Evolutionary conservation across 2,329 filamentous ascomycete species (phyloP).

Genomic region (Biscogniauxia marginata): DNA sequence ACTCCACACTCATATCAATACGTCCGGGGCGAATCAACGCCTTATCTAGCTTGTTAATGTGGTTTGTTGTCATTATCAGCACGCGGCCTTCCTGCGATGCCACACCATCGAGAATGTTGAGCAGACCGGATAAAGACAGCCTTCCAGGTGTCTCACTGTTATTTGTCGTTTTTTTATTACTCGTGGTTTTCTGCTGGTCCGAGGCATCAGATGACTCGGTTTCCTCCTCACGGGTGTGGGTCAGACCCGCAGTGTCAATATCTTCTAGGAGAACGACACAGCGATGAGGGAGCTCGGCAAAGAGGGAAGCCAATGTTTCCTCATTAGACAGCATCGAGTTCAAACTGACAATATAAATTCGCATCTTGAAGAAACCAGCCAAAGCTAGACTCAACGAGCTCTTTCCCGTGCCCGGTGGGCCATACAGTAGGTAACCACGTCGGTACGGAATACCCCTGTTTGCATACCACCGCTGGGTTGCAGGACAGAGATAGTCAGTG

Average conservation of each 20-base stretch:
- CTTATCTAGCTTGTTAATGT: constrained; percentile 59
- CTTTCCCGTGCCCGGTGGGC: constrained; percentile 79
- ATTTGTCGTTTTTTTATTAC: constrained; percentile 10
- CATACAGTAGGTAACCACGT: constrained; percentile 78
- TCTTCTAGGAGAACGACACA: constrained; percentile 76
- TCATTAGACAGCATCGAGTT: constrained; percentile 63
- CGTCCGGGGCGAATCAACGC: constrained; percentile 62
- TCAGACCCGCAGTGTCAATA: constrained; percentile 71
- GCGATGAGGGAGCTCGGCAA: constrained; percentile 64
- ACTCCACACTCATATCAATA: constrained; percentile 59
- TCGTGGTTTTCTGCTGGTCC: constrained; percentile 27
- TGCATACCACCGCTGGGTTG: constrained; percentile 74
- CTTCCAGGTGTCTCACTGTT: constrained; percentile 25
- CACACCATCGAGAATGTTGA: constrained; percentile 79
- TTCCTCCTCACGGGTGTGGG: constrained; percentile 51
- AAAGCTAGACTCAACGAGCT: constrained; percentile 69
- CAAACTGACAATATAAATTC: constrained; percentile 70
- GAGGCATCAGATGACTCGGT: constrained; percentile 13
- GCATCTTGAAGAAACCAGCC: constrained; percentile 67
- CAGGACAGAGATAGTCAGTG: constrained; percentile 60
- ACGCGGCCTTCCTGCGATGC: constrained; percentile 63
- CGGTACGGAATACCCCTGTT: constrained; percentile 84
- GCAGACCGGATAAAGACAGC: constrained; percentile 71
- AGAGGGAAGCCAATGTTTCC: constrained; percentile 62
- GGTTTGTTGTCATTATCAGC: constrained; percentile 66